A percentile compares a stretch with the other conserved stretches of the same genome.
Evolutionary conservation across 148 eudicot genomes (phyloP).

Genomic region (Bassia scoparia): DNA sequence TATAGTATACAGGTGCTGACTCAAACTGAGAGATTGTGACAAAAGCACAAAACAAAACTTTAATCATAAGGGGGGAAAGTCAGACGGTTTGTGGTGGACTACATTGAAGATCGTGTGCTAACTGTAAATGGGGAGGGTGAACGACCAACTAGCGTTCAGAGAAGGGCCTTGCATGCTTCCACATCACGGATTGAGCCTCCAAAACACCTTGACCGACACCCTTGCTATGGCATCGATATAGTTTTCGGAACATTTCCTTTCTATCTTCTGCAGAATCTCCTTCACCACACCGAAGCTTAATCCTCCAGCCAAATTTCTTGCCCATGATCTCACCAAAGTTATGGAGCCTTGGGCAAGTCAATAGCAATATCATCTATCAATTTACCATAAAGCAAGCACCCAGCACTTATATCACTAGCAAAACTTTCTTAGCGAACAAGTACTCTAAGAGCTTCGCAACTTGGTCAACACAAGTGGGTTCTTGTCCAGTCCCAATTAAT

Average conservation of each 20-base stretch:
- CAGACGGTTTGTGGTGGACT: constrained; percentile 9
- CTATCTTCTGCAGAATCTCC: constrained; percentile 57
- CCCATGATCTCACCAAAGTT: constrained; percentile 81
- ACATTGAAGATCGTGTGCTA: constrained; percentile 27
- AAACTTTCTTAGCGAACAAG: constrained; percentile 52
- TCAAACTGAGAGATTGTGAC: constrained; percentile 22
- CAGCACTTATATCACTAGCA: constrained; percentile 45
- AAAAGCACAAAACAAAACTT: constrained; percentile 3
- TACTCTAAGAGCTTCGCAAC: constrained; percentile 61
- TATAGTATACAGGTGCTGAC: constrained; percentile 35
- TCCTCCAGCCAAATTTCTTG: constrained; percentile 42
- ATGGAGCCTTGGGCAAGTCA: constrained; percentile 89
- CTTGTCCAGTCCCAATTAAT: constrained; percentile 70
- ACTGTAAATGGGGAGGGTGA: constrained; percentile 2
- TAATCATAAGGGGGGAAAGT: constrained; percentile 22
- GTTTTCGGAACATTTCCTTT: constrained; percentile 51
- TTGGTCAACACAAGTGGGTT: constrained; percentile 61
- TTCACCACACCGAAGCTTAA: constrained; percentile 52
- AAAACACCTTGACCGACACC: constrained; percentile 52
- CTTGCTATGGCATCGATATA: constrained; percentile 41
- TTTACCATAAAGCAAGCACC: constrained; percentile 61
- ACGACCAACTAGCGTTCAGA: constrained; percentile 28
- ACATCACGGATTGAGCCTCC: constrained; percentile 62
- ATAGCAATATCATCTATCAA: constrained; percentile 72
- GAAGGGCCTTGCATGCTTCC: constrained; percentile 62